phyloP scores from a whole-genome alignment of 2,329 filamentous ascomycete genomes.

The Talaromyces marneffei region DNA sequence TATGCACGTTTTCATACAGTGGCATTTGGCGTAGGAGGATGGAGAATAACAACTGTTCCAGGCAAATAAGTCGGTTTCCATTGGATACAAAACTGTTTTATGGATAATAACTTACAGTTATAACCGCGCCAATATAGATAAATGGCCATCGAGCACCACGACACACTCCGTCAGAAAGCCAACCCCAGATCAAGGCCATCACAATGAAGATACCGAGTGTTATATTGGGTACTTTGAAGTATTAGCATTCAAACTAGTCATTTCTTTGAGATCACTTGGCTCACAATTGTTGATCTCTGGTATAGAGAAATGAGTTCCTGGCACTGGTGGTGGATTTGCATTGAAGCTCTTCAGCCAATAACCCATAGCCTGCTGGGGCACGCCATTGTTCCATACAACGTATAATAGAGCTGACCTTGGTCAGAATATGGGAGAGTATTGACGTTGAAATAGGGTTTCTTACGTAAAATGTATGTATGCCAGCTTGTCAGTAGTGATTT shows the following conservation, averaged over 20 bases:
- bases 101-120: constrained; percentile 24
- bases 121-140: constrained; percentile 33
- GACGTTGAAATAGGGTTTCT: constrained; percentile 6
- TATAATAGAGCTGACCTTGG: constrained; percentile 27
- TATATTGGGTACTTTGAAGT: constrained; percentile 21
- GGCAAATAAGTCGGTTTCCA: background rate
- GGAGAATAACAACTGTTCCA: constrained; percentile 26
- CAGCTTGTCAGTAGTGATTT: constrained; percentile 33
- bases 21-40: constrained; percentile 33
- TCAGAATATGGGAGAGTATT: background rate
- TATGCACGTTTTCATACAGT: constrained; percentile 31
- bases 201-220: constrained; percentile 33
- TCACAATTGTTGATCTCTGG: constrained; percentile 33
- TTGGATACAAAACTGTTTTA: background rate
- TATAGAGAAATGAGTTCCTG: constrained; percentile 29
- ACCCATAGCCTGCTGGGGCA: constrained; percentile 33
- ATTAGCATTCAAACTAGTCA: background rate
- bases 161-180: constrained; percentile 33
- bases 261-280: constrained; percentile 17
- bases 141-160: constrained; percentile 35
- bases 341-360: constrained; percentile 43
- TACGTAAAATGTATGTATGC: constrained; percentile 37
- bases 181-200: constrained; percentile 33
- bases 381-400: constrained; percentile 38
- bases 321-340: constrained; percentile 29